These are phyloP conservation scores for Cornus suecica DNA, from an alignment of 148 eudicot genomes.

Conservation along the genomic window DNA sequence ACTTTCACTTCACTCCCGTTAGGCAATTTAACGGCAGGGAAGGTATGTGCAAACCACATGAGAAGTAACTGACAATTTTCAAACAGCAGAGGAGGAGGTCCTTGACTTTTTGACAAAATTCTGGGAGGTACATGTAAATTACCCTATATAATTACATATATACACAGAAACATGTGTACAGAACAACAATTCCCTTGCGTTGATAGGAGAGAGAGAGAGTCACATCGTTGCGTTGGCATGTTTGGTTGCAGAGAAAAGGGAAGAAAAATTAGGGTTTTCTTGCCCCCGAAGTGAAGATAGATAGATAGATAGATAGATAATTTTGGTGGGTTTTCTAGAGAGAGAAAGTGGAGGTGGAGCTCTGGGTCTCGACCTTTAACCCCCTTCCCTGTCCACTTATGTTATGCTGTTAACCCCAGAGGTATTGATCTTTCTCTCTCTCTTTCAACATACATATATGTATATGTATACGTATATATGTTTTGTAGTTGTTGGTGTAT, in stretches of 20 bases:
- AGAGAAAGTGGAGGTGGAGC: slow-evolving; percentile 15
- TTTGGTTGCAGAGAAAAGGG: background rate
- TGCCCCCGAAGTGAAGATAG: background rate
- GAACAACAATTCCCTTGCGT: background rate
- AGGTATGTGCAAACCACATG: too few species aligned
- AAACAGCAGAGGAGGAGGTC: too few species aligned
- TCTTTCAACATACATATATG: background rate
- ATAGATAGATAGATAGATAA: background rate
- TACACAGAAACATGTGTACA: background rate
- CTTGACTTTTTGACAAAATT: too few species aligned
- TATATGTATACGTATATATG: background rate
- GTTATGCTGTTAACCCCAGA: slow-evolving; percentile 58
- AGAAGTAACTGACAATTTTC: too few species aligned
- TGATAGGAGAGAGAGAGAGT: too few species aligned
- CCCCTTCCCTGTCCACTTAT: slow-evolving; percentile 42
- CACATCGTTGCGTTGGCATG: too few species aligned
- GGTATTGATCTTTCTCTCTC: slow-evolving; percentile 21
- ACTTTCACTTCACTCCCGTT: too few species aligned
- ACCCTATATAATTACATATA: too few species aligned
- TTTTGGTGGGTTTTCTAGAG: background rate
- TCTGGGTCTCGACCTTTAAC: slow-evolving; percentile 47
- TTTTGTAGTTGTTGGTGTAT: background rate
- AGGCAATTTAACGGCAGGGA: too few species aligned
- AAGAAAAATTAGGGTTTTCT: slow-evolving; percentile 7
- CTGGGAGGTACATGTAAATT: too few species aligned